Conservation (phyloP, 345 rosid species). For the Isatis tinctoria region DNA sequence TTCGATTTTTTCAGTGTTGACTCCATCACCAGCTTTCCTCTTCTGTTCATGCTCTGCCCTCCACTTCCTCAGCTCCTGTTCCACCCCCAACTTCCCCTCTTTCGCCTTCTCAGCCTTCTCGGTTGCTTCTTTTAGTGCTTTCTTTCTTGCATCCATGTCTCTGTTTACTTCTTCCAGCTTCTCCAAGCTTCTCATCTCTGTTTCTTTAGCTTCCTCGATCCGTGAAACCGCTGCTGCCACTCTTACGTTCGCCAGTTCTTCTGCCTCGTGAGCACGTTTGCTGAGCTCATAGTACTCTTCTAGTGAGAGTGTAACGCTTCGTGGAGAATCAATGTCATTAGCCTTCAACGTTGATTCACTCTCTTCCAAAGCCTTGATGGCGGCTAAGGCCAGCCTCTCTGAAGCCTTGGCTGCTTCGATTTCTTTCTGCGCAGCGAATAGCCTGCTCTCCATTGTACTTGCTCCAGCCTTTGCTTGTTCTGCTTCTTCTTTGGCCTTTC, state of each 20-base stretch:
- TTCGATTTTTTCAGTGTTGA: conserved; percentile 31
- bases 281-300: conserved; percentile 89
- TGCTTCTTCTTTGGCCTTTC: conserved; percentile 66
- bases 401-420: conserved; percentile 89
- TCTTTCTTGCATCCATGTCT: conserved; percentile 61
- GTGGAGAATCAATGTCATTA: conserved; percentile 35
- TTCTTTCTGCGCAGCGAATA: conserved; percentile 72
- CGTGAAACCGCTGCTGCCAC: conserved; percentile 69
- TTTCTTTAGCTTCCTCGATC: conserved; percentile 74
- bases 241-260: conserved; percentile 66
- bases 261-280: conserved; percentile 76
- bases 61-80: conserved; percentile 86
- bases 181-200: conserved; percentile 50
- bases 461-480: conserved; percentile 83
- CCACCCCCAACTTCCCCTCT: conserved; percentile 74
- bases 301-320: conserved; percentile 69
- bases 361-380: conserved; percentile 78
- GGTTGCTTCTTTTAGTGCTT: conserved; percentile 61
- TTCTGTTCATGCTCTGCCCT: conserved; percentile 76
- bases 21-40: conserved; percentile 47
- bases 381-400: conserved; percentile 70
- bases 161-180: conserved; percentile 59
- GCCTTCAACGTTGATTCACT: conserved; percentile 53
- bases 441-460: conserved; percentile 62
- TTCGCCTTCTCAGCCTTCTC: conserved; percentile 81